These are phyloP conservation scores for Amaranthus hypochondriacus DNA, from an alignment of 148 eudicot genomes.

Conservation along the genomic window DNA sequence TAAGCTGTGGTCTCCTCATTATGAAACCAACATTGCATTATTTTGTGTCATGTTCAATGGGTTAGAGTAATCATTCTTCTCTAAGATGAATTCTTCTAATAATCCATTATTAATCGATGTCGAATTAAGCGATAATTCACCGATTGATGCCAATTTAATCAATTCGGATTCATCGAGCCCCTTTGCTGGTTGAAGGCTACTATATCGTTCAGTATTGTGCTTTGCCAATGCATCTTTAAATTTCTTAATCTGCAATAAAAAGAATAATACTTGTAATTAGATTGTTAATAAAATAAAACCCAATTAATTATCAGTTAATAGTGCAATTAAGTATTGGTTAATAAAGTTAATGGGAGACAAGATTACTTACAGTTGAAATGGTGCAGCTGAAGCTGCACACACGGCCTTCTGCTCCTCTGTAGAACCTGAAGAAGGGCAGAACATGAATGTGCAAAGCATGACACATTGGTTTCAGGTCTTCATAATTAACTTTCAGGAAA, in stretches of 20 bases:
- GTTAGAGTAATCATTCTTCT: slow-evolving; percentile 24
- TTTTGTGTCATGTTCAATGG: slow-evolving; percentile 19
- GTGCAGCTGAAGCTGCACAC: slow-evolving; percentile 94
- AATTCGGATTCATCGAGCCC: slow-evolving; percentile 77
- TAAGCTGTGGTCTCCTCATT: neutral
- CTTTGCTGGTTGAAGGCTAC: slow-evolving; percentile 58
- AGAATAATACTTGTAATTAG: neutral
- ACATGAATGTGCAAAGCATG: slow-evolving; percentile 72
- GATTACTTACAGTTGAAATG: slow-evolving; percentile 28
- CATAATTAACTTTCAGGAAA: slow-evolving; percentile 68
- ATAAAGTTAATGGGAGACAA: neutral
- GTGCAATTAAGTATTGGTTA: neutral
- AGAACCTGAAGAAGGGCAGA: slow-evolving; percentile 85
- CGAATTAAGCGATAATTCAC: slow-evolving; percentile 39
- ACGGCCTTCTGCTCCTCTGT: slow-evolving; percentile 69
- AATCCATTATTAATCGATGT: slow-evolving; percentile 16
- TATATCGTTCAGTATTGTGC: slow-evolving; percentile 39
- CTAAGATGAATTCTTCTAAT: slow-evolving; percentile 36
- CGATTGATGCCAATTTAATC: slow-evolving; percentile 52
- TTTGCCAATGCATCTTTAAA: slow-evolving; percentile 79
- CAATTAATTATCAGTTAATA: neutral
- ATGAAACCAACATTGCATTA: slow-evolving; percentile 36
- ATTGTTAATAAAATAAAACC: neutral
- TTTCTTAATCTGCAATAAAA: slow-evolving; percentile 66
- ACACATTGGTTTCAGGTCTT: slow-evolving; percentile 73